Percentiles rank a stretch among this genome's conserved stretches.
Conservation (phyloP, 352 stramenopile genomes). For the Phytophthora syringae region DNA sequence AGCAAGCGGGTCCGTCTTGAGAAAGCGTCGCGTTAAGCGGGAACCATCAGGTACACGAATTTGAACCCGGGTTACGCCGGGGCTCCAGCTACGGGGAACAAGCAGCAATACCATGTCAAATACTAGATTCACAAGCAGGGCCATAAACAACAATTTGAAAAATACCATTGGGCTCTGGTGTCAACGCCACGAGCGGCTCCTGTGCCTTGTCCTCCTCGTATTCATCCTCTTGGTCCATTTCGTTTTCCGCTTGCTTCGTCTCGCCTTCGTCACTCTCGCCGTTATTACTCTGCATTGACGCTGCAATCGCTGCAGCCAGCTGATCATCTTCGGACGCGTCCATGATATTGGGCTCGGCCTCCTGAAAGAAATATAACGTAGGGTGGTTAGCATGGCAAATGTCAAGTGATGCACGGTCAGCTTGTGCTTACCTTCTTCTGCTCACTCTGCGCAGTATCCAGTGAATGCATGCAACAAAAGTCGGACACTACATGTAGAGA, state of each 20-base stretch:
- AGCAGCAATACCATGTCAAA: conserved; percentile 3
- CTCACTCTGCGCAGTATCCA: conserved; percentile 34
- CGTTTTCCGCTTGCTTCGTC: conserved; percentile 34
- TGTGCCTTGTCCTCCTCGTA: conserved; percentile 54
- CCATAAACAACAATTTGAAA: not conserved
- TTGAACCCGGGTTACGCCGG: conserved; percentile 70
- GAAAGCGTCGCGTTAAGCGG: conserved; percentile 72
- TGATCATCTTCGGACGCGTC: conserved; percentile 82
- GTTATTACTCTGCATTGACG: conserved; percentile 65
- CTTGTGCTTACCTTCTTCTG: conserved; percentile 23
- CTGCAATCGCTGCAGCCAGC: conserved; percentile 79
- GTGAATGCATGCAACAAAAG: conserved; percentile 63
- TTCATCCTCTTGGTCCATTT: conserved; percentile 40
- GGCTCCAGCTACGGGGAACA: conserved; percentile 42
- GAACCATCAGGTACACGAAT: conserved; percentile 73
- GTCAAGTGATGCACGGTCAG: not conserved
- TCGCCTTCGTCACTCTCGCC: conserved; percentile 43
- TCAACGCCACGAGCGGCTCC: conserved; percentile 47
- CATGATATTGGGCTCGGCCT: conserved; percentile 42
- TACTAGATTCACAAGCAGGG: conserved; percentile 5
- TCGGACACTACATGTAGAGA: conserved; percentile 53
- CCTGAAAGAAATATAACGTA: conserved; percentile 13
- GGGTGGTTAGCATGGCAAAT: not conserved
- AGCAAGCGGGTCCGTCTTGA: conserved; percentile 71
- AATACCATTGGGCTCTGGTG: conserved; percentile 67